Conservation (phyloP, 116 monocot species). For the Trichopus zeylanicus region DNA sequence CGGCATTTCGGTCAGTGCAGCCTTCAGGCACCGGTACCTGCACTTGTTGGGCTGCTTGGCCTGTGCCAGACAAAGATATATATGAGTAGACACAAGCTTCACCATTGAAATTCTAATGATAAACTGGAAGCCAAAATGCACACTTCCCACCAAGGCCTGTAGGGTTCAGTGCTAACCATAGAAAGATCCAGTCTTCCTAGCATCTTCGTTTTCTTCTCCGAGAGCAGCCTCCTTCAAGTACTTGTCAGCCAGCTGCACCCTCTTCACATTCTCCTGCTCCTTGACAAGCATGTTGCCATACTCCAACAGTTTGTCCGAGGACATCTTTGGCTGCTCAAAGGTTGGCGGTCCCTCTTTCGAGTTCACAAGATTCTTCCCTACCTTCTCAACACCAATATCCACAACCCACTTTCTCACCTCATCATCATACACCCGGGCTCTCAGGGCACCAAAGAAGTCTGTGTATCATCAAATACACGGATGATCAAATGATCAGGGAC, state of each 20-base stretch:
- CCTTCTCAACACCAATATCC: conserved; percentile 38
- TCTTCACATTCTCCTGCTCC: conserved; percentile 98
- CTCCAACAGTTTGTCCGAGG: conserved; percentile 70
- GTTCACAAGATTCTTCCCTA: conserved; percentile 86
- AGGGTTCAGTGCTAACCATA: conserved; percentile 45
- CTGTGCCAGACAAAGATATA: conserved; percentile 21
- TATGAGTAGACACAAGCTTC: neutral
- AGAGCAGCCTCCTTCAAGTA: conserved; percentile 87
- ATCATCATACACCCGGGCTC: conserved; percentile 92
- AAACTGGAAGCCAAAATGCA: conserved; percentile 12
- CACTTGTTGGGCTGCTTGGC: conserved; percentile 65
- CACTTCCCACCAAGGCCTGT: conserved; percentile 17
- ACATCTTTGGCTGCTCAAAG: conserved; percentile 83
- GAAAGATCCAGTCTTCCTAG: conserved; percentile 59
- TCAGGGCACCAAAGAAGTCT: conserved; percentile 96
- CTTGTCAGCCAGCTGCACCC: conserved; percentile 92
- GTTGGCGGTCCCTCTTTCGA: conserved; percentile 62
- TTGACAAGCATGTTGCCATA: conserved; percentile 86
- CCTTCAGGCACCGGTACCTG: conserved; percentile 64
- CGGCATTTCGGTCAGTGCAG: conserved; percentile 41
- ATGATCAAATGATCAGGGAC: neutral
- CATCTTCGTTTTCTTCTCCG: conserved; percentile 75
- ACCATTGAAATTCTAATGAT: neutral
- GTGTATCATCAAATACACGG: neutral
- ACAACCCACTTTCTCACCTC: conserved; percentile 87